Percentiles rank a stretch among this genome's conserved stretches.
phyloP scores from a whole-genome alignment of 495 filamentous ascomycete species.

The Neurospora sp. region DNA sequence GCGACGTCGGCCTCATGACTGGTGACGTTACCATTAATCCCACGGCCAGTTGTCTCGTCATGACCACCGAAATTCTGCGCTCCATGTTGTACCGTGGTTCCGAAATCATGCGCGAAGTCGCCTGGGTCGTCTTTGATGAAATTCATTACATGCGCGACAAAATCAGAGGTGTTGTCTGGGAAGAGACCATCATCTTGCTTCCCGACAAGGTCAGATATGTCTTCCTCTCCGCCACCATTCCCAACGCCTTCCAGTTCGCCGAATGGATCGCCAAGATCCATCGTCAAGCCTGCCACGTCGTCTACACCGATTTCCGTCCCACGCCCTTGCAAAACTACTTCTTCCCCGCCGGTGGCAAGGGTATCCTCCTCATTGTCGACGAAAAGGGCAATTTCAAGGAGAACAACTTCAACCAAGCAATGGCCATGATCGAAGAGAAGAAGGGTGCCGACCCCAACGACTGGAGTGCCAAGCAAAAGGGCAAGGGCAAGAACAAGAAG shows the following conservation, averaged over 20 bases:
- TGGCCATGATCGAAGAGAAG: constrained; percentile 78
- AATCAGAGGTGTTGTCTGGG: constrained; percentile 92
- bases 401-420: constrained; percentile 92
- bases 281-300: constrained; percentile 92
- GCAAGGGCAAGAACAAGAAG: constrained; percentile 83
- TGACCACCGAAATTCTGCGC: constrained; percentile 98
- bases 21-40: constrained; percentile 99
- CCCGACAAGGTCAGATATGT: constrained; percentile 98
- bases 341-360: constrained; percentile 87
- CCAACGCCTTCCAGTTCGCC: constrained; percentile 98
- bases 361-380: constrained; percentile 89
- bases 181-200: constrained; percentile 94
- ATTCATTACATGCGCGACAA: constrained; percentile 98
- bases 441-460: constrained; percentile 78
- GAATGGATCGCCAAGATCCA: constrained; percentile 98
- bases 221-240: constrained; percentile 97
- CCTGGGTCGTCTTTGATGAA: constrained; percentile 96
- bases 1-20: constrained; percentile 96
- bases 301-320: constrained; percentile 95
- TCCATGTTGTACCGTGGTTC: constrained; percentile 98
- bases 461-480: constrained; percentile 64
- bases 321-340: constrained; percentile 96
- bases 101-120: constrained; percentile 98
- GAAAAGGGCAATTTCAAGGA: constrained; percentile 93
- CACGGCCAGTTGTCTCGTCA: constrained; percentile 92